A percentile compares a stretch with the other conserved stretches of the same genome.
Evolutionary conservation across 306 rosid species (phyloP).

Genomic region (Lagenaria siceraria): DNA sequence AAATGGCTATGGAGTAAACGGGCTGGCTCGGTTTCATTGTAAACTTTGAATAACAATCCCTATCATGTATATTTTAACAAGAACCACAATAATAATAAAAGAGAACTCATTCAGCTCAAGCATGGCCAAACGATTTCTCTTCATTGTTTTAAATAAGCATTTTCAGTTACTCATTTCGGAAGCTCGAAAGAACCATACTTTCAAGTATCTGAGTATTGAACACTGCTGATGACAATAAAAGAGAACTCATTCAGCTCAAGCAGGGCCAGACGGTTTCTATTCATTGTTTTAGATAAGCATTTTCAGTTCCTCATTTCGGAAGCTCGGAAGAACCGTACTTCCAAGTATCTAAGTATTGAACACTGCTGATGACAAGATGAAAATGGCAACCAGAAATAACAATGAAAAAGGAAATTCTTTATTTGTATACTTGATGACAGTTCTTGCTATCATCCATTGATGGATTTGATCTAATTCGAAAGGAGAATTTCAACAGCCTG

Average conservation of each 20-base stretch:
- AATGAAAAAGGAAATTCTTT: background rate
- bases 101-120: background rate
- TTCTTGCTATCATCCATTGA: background rate
- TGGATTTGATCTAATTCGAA: background rate
- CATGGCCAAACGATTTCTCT: background rate
- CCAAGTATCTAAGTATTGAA: background rate
- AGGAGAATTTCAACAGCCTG: background rate
- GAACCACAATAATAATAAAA: background rate
- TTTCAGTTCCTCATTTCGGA: background rate
- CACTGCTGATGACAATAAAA: background rate
- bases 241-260: background rate
- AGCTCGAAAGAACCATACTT: background rate
- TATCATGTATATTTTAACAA: background rate
- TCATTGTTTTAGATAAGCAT: background rate
- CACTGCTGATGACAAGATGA: background rate
- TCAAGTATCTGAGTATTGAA: background rate
- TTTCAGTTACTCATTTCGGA: background rate
- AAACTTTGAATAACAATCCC: background rate
- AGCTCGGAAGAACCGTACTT: background rate
- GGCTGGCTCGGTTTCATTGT: background rate
- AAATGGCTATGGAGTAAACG: background rate
- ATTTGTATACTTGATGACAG: background rate
- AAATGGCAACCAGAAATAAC: background rate
- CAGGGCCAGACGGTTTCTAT: background rate
- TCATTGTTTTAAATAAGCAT: background rate